Percentiles rank a stretch among this genome's conserved stretches.
phyloP scores from a whole-genome alignment of 495 filamentous ascomycete genomes.

The Hamigera avellanea region DNA sequence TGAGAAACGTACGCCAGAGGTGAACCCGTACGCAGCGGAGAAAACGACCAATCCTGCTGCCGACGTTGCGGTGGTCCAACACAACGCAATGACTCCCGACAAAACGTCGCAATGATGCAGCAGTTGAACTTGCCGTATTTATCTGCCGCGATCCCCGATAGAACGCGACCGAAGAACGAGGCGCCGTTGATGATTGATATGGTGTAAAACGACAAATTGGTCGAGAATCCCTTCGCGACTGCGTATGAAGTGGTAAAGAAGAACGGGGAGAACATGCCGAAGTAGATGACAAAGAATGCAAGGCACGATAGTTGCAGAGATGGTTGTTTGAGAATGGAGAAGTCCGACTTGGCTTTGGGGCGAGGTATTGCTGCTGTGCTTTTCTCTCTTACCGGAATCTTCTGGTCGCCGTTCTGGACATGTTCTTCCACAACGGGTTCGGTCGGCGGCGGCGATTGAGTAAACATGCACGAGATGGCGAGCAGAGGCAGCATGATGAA shows the following conservation, averaged over 20 bases:
- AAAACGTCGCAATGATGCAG: slow-evolving; percentile 46
- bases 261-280: slow-evolving; percentile 38
- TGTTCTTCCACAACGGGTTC: slow-evolving; percentile 28
- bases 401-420: background rate
- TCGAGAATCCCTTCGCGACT: slow-evolving; percentile 19
- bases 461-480: slow-evolving; percentile 27
- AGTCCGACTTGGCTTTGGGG: slow-evolving; percentile 9
- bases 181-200: slow-evolving; percentile 37
- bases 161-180: slow-evolving; percentile 28
- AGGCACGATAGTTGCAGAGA: slow-evolving; percentile 40
- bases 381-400: background rate
- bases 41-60: slow-evolving; percentile 24
- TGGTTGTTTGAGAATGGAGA: slow-evolving; percentile 16
- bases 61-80: slow-evolving; percentile 25
- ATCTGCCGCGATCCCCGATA: slow-evolving; percentile 52
- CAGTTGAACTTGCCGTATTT: slow-evolving; percentile 58
- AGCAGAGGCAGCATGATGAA: slow-evolving; percentile 46
- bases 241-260: slow-evolving; percentile 31
- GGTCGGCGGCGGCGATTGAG: slow-evolving; percentile 44
- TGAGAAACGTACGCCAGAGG: slow-evolving; percentile 23
- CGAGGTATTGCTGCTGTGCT: background rate
- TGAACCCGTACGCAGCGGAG: slow-evolving; percentile 26
- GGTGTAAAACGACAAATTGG: slow-evolving; percentile 27
- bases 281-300: slow-evolving; percentile 29
- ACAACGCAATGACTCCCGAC: slow-evolving; percentile 38